Evolutionary conservation across 139 green algal species (phyloP).

Genomic region (Desmodesmus armatus): DNA sequence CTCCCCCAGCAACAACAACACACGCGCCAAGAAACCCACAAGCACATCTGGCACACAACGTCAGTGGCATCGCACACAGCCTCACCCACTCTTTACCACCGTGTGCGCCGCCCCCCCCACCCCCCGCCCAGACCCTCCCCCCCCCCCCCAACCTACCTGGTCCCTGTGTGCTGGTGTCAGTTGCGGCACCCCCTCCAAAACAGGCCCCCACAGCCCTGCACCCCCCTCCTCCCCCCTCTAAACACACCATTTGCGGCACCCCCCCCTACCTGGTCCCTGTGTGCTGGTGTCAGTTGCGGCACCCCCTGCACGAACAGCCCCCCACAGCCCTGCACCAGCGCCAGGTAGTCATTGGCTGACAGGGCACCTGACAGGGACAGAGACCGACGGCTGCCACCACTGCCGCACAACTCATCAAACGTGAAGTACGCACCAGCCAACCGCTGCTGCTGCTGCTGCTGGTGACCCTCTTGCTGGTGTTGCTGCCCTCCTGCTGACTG

Average conservation of each 20-base stretch:
- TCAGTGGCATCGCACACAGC: no score
- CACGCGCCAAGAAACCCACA: no score
- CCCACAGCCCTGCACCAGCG: slow-evolving; percentile 56
- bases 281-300: slow-evolving; percentile 9
- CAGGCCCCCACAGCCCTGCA: slow-evolving; percentile 6
- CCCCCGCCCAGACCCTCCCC: no score
- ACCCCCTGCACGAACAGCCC: slow-evolving; percentile 25
- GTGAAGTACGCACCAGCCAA: slow-evolving; percentile 65
- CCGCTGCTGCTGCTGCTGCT: slow-evolving; percentile 42
- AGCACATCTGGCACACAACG: no score
- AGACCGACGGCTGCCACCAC: slow-evolving; percentile 9
- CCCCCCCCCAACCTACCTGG: slow-evolving; percentile 18
- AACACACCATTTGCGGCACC: no score
- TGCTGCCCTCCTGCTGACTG: neutral
- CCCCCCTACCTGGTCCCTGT: slow-evolving; percentile 33
- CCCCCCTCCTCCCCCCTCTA: no score
- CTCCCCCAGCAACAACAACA: no score
- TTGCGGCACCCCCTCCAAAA: slow-evolving; percentile 35
- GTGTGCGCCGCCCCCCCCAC: no score
- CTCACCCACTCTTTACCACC: no score
- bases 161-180: slow-evolving; percentile 19
- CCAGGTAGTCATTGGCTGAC: slow-evolving; percentile 84
- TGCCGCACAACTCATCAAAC: slow-evolving; percentile 87
- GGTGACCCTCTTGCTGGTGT: slow-evolving; percentile 16
- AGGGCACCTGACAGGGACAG: slow-evolving; percentile 54